Evolutionary conservation across 2,329 filamentous ascomycete species (phyloP).

Genomic region (Ophiosphaerella korrae): DNA sequence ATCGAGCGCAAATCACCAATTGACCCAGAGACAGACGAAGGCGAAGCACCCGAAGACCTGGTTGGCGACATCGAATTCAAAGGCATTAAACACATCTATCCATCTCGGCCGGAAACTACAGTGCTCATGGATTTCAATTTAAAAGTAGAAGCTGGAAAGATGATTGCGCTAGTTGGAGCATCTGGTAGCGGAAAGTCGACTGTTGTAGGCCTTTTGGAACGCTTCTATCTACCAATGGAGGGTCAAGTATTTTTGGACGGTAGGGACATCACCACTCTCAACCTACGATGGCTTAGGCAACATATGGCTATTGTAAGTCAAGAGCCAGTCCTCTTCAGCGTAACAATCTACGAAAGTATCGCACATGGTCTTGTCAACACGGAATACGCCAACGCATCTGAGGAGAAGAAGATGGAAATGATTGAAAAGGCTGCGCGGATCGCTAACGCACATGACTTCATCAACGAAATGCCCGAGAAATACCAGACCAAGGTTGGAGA

Average conservation of each 20-base stretch:
- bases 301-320: constrained; percentile 93
- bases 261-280: constrained; percentile 77
- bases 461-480: constrained; percentile 78
- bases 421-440: constrained; percentile 83
- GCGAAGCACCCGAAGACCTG: constrained; percentile 73
- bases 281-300: constrained; percentile 87
- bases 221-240: constrained; percentile 89
- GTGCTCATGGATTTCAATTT: constrained; percentile 87
- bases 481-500: constrained; percentile 97
- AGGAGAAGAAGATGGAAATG: constrained; percentile 71
- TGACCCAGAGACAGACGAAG: constrained; percentile 73
- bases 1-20: constrained; percentile 88
- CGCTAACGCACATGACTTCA: constrained; percentile 94
- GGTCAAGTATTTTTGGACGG: constrained; percentile 83
- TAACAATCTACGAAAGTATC: constrained; percentile 89
- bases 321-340: constrained; percentile 88
- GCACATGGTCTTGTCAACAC: constrained; percentile 89
- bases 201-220: constrained; percentile 88
- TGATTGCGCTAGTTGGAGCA: constrained; percentile 89
- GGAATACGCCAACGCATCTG: constrained; percentile 66
- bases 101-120: constrained; percentile 85
- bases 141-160: constrained; percentile 83
- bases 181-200: constrained; percentile 96
- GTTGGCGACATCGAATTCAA: constrained; percentile 80
- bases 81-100: constrained; percentile 90